Percentiles rank a stretch among this genome's conserved stretches.
These are phyloP conservation scores for Debaryomyces sp. DNA, from an alignment of 1,139 yeast species.

Conservation along the genomic window DNA sequence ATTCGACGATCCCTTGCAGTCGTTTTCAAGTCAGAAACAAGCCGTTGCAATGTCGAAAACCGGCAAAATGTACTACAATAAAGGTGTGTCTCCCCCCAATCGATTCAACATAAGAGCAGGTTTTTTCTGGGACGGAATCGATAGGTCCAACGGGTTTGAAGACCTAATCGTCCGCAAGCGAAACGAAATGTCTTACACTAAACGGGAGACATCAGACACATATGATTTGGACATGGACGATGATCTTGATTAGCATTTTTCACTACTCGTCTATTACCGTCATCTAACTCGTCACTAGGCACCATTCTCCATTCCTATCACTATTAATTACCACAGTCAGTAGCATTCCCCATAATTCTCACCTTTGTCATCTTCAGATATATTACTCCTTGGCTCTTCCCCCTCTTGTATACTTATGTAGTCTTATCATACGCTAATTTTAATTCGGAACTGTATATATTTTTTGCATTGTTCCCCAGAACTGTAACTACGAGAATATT, in stretches of 20 bases:
- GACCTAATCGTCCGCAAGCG: constrained; percentile 55
- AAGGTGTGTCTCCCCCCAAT: constrained; percentile 62
- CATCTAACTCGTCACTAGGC: background rate
- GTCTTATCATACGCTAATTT: background rate
- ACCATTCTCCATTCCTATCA: background rate
- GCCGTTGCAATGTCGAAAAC: constrained; percentile 35
- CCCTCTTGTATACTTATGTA: background rate
- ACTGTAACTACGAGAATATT: background rate
- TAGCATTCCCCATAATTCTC: background rate
- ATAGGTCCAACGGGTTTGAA: constrained; percentile 91
- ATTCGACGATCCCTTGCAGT: constrained; percentile 71
- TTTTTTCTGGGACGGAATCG: constrained; percentile 89
- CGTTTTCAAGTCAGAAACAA: constrained; percentile 38
- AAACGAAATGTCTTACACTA: constrained; percentile 3
- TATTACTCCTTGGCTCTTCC: background rate
- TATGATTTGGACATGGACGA: constrained; percentile 6
- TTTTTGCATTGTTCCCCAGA: constrained; percentile 3
- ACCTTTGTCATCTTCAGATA: background rate
- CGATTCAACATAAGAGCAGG: constrained; percentile 83
- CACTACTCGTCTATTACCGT: background rate
- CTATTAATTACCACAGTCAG: background rate
- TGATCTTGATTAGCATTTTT: background rate
- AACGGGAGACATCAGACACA: background rate
- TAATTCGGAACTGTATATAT: constrained; percentile 2
- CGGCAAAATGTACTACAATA: constrained; percentile 36